Conservation (phyloP, 2,329 filamentous ascomycete genomes). For the Diaporthe sp. region DNA sequence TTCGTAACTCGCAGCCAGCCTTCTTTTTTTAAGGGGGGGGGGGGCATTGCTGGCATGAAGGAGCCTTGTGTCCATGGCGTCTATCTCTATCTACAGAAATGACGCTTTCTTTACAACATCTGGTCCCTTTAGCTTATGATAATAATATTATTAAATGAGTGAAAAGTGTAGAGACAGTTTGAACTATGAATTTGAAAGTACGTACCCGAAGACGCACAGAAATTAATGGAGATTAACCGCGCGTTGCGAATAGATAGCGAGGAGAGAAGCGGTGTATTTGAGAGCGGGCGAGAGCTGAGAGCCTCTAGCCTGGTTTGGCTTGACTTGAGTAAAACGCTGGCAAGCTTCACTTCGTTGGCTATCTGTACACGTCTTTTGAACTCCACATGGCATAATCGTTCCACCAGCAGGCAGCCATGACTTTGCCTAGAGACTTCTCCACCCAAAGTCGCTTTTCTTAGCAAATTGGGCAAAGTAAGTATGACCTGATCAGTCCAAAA, state of each 20-base stretch:
- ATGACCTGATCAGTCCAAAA: not conserved
- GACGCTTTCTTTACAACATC: not conserved
- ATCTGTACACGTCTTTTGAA: slow-evolving; percentile 3
- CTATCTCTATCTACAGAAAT: not conserved
- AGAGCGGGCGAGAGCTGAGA: not conserved
- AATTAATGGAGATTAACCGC: not conserved
- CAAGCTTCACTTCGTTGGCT: not conserved
- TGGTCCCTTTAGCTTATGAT: not conserved
- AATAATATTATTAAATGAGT: not conserved
- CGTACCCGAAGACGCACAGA: not conserved
- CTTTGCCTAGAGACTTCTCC: not conserved
- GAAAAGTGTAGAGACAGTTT: too few relatives aligned
- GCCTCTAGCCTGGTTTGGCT: not conserved
- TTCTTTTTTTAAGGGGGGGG: too few relatives aligned
- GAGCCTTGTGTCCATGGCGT: not conserved
- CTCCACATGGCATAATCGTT: not conserved
- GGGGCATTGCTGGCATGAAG: too few relatives aligned
- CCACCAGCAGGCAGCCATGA: not conserved
- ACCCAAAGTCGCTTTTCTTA: not conserved
- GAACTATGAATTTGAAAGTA: not conserved
- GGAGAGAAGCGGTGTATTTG: not conserved
- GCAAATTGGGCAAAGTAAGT: not conserved
- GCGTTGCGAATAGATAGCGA: not conserved
- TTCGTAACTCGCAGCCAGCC: not conserved
- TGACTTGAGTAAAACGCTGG: slow-evolving; percentile 3